Percentiles rank a stretch among this genome's conserved stretches.
Conservation (phyloP, 345 rosid species). For the Physaria fendleri region DNA sequence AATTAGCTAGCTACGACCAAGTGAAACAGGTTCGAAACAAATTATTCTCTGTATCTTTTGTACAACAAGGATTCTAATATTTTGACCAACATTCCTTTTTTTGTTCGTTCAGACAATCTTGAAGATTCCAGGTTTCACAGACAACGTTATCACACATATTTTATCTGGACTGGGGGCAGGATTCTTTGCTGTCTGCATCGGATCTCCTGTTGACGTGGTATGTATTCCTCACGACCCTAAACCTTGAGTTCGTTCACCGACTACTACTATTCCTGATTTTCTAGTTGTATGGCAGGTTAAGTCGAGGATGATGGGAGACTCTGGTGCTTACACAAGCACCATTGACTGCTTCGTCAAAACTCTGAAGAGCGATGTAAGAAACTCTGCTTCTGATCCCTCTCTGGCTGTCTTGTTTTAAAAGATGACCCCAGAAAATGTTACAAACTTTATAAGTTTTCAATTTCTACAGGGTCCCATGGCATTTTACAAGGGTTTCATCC, state of each 20-base stretch:
- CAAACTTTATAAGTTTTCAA: neutral
- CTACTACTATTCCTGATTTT: neutral
- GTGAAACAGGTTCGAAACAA: slow-evolving; percentile 59
- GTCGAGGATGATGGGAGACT: slow-evolving; percentile 99
- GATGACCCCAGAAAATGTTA: neutral
- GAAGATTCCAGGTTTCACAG: slow-evolving; percentile 95
- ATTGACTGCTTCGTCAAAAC: slow-evolving; percentile 92
- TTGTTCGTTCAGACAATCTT: slow-evolving; percentile 60
- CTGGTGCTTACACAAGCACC: slow-evolving; percentile 75
- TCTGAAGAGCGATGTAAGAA: slow-evolving; percentile 71
- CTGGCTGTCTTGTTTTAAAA: neutral
- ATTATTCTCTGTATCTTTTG: slow-evolving; percentile 1
- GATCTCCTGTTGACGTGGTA: slow-evolving; percentile 99
- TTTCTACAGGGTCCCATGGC: slow-evolving; percentile 74
- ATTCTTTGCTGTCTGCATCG: slow-evolving; percentile 92
- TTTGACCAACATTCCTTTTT: neutral
- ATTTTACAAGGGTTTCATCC: slow-evolving; percentile 90
- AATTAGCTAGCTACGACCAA: slow-evolving; percentile 96
- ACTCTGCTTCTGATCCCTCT: slow-evolving; percentile 4
- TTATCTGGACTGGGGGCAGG: slow-evolving; percentile 95
- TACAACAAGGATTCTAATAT: neutral
- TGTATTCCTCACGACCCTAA: slow-evolving; percentile 15
- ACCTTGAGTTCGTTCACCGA: neutral
- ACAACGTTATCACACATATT: slow-evolving; percentile 88
- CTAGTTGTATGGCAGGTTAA: slow-evolving; percentile 56